A percentile compares a stretch with the other conserved stretches of the same genome.
Conservation (phyloP, 2,329 filamentous ascomycete species). For the Aspergillus fischeri region DNA sequence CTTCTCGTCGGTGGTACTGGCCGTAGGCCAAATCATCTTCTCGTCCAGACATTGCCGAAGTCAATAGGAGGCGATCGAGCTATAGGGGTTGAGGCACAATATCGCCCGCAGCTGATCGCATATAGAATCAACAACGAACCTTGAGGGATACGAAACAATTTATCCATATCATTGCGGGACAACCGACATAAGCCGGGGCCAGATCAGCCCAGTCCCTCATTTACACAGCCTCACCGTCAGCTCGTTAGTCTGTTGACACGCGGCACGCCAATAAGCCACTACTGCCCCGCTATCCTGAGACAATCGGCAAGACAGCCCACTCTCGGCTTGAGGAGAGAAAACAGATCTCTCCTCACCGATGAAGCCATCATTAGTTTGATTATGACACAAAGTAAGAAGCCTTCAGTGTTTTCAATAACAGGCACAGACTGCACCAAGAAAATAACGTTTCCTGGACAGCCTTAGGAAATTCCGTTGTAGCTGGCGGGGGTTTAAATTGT, state of each 20-base stretch:
- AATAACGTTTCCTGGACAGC: neutral
- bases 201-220: neutral
- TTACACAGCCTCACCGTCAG: neutral
- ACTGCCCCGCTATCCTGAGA: neutral
- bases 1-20: conserved; percentile 36
- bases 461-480: neutral
- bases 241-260: neutral
- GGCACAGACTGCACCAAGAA: neutral
- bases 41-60: conserved; percentile 32
- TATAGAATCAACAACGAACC: neutral
- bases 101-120: neutral
- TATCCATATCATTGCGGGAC: neutral
- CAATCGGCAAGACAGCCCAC: neutral
- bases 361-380: neutral
- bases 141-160: neutral
- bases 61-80: neutral
- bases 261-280: neutral
- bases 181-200: neutral
- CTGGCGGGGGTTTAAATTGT: neutral
- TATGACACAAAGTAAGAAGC: neutral
- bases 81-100: neutral
- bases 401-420: neutral
- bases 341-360: neutral
- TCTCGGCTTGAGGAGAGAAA: neutral
- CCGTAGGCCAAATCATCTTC: conserved; percentile 56